phyloP scores from a whole-genome alignment of 345 rosid genomes.

The Carallia pectinifolia region DNA sequence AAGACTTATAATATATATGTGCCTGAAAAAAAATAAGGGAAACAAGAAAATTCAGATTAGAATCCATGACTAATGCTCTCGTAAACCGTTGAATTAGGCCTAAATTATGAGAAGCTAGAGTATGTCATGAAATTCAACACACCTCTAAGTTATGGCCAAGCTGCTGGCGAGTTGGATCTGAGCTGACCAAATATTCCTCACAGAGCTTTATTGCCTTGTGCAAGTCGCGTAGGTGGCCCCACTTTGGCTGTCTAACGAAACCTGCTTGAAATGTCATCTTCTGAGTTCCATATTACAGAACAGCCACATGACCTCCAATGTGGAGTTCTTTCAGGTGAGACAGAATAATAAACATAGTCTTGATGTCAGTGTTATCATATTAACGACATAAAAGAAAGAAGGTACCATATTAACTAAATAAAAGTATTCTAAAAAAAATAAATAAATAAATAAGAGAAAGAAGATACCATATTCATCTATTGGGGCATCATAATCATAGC shows the following conservation, averaged over 20 bases:
- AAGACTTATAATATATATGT: conserved; percentile 53
- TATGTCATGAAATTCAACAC: background rate
- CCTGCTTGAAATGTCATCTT: conserved; percentile 31
- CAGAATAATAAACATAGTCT: background rate
- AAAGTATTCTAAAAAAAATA: too few relatives aligned
- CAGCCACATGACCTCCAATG: background rate
- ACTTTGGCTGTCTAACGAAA: conserved; percentile 62
- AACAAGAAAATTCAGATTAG: background rate
- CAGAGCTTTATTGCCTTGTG: conserved; percentile 58
- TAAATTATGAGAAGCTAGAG: too few relatives aligned
- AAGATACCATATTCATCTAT: conserved; percentile 60
- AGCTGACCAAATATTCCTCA: conserved; percentile 50
- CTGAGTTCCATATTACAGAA: background rate
- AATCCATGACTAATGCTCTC: too few relatives aligned
- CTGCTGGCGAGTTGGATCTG: conserved; percentile 39
- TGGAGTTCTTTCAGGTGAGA: background rate
- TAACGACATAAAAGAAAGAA: too few relatives aligned
- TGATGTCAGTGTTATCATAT: background rate
- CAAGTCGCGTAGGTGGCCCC: conserved; percentile 61
- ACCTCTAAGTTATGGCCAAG: conserved; percentile 58
- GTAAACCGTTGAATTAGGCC: background rate
- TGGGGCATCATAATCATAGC: conserved; percentile 76
- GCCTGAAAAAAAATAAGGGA: conserved; percentile 33
- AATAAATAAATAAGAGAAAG: background rate
- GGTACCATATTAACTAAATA: too few relatives aligned